These are phyloP conservation scores for Brettanomyces anomalus DNA, from an alignment of 805 yeast genomes.

Conservation along the genomic window DNA sequence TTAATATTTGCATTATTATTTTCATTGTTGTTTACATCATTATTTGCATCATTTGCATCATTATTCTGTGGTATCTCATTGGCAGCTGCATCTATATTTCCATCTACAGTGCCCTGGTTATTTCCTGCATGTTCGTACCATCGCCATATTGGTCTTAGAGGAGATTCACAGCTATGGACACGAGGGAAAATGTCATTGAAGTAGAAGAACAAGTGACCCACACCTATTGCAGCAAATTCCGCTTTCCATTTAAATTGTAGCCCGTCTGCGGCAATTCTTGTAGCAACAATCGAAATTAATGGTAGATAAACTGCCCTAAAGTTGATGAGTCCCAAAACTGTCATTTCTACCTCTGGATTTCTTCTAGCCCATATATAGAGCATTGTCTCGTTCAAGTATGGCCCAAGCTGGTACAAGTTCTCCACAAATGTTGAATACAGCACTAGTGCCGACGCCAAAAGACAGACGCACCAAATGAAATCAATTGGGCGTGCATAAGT, in stretches of 20 bases:
- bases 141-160: slow-evolving; percentile 35
- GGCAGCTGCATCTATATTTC: background rate
- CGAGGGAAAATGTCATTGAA: slow-evolving; percentile 34
- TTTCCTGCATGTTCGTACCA: slow-evolving; percentile 13
- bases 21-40: background rate
- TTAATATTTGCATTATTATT: background rate
- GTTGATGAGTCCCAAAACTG: slow-evolving; percentile 32
- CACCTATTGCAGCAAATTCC: slow-evolving; percentile 28
- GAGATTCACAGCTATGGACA: slow-evolving; percentile 24
- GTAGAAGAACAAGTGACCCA: slow-evolving; percentile 35
- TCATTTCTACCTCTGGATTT: slow-evolving; percentile 31
- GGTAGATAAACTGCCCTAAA: slow-evolving; percentile 37
- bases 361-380: slow-evolving; percentile 40
- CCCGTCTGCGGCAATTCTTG: slow-evolving; percentile 5
- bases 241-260: slow-evolving; percentile 4
- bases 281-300: slow-evolving; percentile 24
- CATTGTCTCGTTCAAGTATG: slow-evolving; percentile 28
- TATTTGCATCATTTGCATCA: background rate
- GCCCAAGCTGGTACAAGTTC: slow-evolving; percentile 28
- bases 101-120: background rate
- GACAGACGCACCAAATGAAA: slow-evolving; percentile 30
- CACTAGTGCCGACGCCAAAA: slow-evolving; percentile 23
- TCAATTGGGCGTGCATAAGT: slow-evolving; percentile 24
- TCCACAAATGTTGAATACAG: slow-evolving; percentile 22
- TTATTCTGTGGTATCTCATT: background rate